Conservation (phyloP, 192 early-diverging fungal species). For the Gigaspora rosea region DNA sequence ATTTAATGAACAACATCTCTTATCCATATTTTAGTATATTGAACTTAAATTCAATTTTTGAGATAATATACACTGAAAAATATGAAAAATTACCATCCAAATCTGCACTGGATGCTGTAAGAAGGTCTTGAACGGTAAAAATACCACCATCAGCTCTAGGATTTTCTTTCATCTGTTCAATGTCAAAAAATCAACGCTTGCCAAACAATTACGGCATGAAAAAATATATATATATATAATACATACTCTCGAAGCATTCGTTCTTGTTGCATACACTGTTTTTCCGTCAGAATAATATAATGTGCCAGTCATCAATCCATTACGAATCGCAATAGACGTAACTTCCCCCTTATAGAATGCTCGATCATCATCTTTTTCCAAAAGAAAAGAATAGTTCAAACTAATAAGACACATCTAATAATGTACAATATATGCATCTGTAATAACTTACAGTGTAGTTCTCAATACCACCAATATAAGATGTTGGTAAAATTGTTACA, state of each 20-base stretch:
- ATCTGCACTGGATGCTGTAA: slow-evolving; percentile 39
- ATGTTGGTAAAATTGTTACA: slow-evolving; percentile 25
- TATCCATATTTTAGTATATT: too few relatives aligned
- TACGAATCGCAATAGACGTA: slow-evolving; percentile 41
- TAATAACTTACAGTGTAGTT: slow-evolving; percentile 31
- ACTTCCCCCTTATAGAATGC: slow-evolving; percentile 45
- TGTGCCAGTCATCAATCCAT: slow-evolving; percentile 41
- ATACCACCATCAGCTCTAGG: slow-evolving; percentile 38
- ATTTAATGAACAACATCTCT: too few relatives aligned
- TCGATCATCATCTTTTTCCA: slow-evolving; percentile 41
- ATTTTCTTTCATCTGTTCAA: not conserved
- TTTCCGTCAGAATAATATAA: slow-evolving; percentile 31
- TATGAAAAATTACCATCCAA: slow-evolving; percentile 28
- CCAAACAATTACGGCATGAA: not conserved
- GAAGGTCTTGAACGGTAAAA: slow-evolving; percentile 38
- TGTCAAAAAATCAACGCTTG: not conserved
- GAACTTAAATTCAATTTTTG: too few relatives aligned
- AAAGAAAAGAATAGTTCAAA: not conserved
- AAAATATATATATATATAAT: not conserved
- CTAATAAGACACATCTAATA: too few relatives aligned
- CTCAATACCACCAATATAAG: slow-evolving; percentile 45
- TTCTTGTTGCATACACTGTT: slow-evolving; percentile 29
- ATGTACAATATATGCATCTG: too few relatives aligned
- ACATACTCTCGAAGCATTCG: slow-evolving; percentile 29
- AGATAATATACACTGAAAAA: too few relatives aligned